Percentiles rank a stretch among this genome's conserved stretches.
phyloP scores from a whole-genome alignment of 2,329 filamentous ascomycete genomes.

The Colletotrichum tabaci region DNA sequence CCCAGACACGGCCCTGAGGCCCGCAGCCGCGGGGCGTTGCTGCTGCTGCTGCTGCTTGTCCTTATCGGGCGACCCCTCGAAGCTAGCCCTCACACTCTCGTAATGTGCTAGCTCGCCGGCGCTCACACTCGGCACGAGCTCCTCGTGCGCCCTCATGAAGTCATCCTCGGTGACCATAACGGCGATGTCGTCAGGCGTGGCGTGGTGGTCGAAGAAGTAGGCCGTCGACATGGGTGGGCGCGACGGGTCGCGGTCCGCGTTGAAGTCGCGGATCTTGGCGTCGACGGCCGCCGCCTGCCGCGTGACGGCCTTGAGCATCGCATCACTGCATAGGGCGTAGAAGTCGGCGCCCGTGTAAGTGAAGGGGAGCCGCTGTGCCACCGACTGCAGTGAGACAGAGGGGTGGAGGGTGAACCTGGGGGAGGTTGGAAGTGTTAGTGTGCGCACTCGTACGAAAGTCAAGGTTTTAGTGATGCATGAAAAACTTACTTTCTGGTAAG shows the following conservation, averaged over 20 bases:
- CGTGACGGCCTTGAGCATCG: slow-evolving; percentile 98
- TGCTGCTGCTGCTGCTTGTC: slow-evolving; percentile 53
- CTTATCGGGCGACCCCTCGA: slow-evolving; percentile 76
- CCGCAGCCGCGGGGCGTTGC: slow-evolving; percentile 35
- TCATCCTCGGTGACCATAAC: slow-evolving; percentile 93
- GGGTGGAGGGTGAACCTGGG: slow-evolving; percentile 87
- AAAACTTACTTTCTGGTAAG: slow-evolving; percentile 88
- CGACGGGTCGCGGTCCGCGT: slow-evolving; percentile 56
- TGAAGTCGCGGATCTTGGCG: slow-evolving; percentile 81
- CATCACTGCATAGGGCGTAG: slow-evolving; percentile 96
- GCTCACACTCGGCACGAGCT: slow-evolving; percentile 94
- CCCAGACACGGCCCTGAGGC: slow-evolving; percentile 45
- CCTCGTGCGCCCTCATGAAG: slow-evolving; percentile 84
- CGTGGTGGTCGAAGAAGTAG: slow-evolving; percentile 95
- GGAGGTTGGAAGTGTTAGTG: slow-evolving; percentile 1
- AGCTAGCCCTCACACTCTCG: slow-evolving; percentile 83
- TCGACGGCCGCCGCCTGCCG: slow-evolving; percentile 89
- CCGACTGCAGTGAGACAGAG: slow-evolving; percentile 79
- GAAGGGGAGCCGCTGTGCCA: slow-evolving; percentile 87
- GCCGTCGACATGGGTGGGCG: slow-evolving; percentile 80
- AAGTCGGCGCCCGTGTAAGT: slow-evolving; percentile 98
- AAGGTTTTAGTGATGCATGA: background rate
- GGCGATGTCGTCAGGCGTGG: slow-evolving; percentile 84
- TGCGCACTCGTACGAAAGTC: slow-evolving; percentile 5
- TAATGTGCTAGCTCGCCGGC: slow-evolving; percentile 94